Percentiles rank a stretch among this genome's conserved stretches.
phyloP scores from a whole-genome alignment of 768 basidiomycete genomes.

The Flagelloscypha sp. region DNA sequence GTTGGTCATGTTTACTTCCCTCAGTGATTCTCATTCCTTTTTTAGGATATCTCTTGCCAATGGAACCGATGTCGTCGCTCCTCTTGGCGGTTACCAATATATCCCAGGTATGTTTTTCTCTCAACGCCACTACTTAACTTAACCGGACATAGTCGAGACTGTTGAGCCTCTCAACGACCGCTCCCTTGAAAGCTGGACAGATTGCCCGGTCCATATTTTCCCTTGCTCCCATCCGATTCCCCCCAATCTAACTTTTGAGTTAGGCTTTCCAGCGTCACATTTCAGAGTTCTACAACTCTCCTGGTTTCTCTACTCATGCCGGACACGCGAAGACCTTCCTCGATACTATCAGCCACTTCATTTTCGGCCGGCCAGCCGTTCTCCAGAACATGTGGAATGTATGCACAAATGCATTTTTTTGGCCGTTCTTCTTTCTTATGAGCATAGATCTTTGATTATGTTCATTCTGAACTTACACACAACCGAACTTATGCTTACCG shows the following conservation, averaged over 20 bases:
- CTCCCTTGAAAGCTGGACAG: conserved; percentile 75
- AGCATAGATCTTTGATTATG: conserved; percentile 65
- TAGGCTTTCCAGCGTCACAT: conserved; percentile 63
- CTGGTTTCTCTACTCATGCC: conserved; percentile 54
- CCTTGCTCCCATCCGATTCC: not conserved
- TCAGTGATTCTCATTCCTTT: too few relatives aligned
- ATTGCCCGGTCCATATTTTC: conserved; percentile 32
- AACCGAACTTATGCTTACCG: conserved; percentile 76
- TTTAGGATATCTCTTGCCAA: conserved; percentile 75
- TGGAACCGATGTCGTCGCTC: conserved; percentile 59
- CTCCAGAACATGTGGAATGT: conserved; percentile 61
- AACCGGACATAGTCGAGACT: conserved; percentile 55
- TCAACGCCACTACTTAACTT: conserved; percentile 3
- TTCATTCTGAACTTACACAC: conserved; percentile 69
- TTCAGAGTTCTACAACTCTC: conserved; percentile 49
- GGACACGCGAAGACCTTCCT: conserved; percentile 60
- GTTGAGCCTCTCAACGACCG: conserved; percentile 79
- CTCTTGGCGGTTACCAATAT: conserved; percentile 81
- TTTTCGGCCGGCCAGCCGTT: conserved; percentile 57
- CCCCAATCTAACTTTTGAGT: not conserved
- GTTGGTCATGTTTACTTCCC: too few relatives aligned
- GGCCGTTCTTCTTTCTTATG: conserved; percentile 9
- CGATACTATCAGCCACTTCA: conserved; percentile 55
- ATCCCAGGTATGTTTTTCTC: conserved; percentile 48
- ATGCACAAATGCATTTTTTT: not conserved